phyloP scores from a whole-genome alignment of 139 green algal genomes.

The Ettlia oleoabundans region DNA sequence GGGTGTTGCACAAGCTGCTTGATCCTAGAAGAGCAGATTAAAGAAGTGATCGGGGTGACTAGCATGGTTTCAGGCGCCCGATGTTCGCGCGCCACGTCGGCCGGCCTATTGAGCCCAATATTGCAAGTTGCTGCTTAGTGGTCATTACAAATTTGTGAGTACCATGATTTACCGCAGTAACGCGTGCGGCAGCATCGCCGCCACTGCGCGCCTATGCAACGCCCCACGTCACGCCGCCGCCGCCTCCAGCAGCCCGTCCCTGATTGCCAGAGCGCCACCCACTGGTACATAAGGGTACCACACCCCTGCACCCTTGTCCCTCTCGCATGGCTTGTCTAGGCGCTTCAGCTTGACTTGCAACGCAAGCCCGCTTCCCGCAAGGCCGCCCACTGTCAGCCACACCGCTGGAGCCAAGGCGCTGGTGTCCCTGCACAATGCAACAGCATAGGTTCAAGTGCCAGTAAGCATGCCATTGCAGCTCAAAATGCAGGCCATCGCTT shows the following conservation, averaged over 20 bases:
- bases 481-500: no score
- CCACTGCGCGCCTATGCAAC: neutral
- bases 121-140: no score
- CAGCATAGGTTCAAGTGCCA: neutral
- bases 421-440: slow-evolving; percentile 30
- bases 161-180: no score
- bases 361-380: slow-evolving; percentile 51
- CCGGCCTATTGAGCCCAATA: no score
- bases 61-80: no score
- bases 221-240: no score
- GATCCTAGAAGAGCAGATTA: no score
- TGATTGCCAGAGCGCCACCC: slow-evolving; percentile 68
- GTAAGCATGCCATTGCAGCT: neutral
- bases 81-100: no score
- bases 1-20: no score
- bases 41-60: no score
- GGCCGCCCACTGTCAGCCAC: slow-evolving; percentile 60
- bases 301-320: slow-evolving; percentile 57
- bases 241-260: slow-evolving; percentile 34
- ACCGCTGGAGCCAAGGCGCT: slow-evolving; percentile 37
- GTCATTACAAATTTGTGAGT: neutral
- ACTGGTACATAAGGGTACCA: slow-evolving; percentile 74
- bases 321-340: slow-evolving; percentile 54
- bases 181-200: neutral
- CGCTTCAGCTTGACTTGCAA: slow-evolving; percentile 67